Conservation (phyloP, 1,284 basidiomycete species). For the Abortiporus biennis region DNA sequence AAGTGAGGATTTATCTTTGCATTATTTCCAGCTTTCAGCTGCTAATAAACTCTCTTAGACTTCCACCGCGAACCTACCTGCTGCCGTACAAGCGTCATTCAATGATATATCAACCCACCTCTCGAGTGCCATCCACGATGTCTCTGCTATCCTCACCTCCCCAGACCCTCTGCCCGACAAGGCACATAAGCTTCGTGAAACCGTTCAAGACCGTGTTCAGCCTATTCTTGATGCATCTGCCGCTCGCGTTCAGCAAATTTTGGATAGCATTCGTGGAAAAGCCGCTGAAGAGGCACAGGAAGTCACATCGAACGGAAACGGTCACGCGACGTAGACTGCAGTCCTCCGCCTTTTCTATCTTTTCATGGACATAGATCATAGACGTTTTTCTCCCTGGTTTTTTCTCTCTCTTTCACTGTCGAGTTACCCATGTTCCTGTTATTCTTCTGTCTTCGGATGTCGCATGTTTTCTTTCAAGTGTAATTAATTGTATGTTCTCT, state of each 20-base stretch:
- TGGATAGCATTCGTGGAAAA: slow-evolving; percentile 22
- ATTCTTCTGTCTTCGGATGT: too few relatives aligned
- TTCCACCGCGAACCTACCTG: slow-evolving; percentile 48
- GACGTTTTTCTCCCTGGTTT: neutral
- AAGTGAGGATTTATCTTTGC: slow-evolving; percentile 25
- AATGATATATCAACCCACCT: slow-evolving; percentile 39
- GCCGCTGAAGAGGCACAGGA: slow-evolving; percentile 11
- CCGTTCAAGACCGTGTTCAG: slow-evolving; percentile 50
- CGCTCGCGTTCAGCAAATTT: slow-evolving; percentile 25
- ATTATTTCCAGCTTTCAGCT: neutral
- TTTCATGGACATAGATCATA: neutral
- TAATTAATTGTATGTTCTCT: too few relatives aligned
- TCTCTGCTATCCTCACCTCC: slow-evolving; percentile 45
- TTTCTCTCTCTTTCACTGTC: too few relatives aligned
- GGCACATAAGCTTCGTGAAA: slow-evolving; percentile 44
- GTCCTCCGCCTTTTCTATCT: neutral
- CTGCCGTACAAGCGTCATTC: slow-evolving; percentile 48
- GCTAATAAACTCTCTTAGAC: slow-evolving; percentile 19
- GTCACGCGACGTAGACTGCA: neutral
- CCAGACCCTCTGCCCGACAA: slow-evolving; percentile 58
- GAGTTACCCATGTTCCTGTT: too few relatives aligned
- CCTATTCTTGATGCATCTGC: slow-evolving; percentile 46
- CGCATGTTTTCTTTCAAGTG: too few relatives aligned
- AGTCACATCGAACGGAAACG: slow-evolving; percentile 10
- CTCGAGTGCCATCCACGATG: slow-evolving; percentile 40